Evolutionary conservation across 2,329 filamentous ascomycete genomes (phyloP), one percentile per base, ranked within the genome.

Genomic region (Setomelanomma holmii): DNA sequence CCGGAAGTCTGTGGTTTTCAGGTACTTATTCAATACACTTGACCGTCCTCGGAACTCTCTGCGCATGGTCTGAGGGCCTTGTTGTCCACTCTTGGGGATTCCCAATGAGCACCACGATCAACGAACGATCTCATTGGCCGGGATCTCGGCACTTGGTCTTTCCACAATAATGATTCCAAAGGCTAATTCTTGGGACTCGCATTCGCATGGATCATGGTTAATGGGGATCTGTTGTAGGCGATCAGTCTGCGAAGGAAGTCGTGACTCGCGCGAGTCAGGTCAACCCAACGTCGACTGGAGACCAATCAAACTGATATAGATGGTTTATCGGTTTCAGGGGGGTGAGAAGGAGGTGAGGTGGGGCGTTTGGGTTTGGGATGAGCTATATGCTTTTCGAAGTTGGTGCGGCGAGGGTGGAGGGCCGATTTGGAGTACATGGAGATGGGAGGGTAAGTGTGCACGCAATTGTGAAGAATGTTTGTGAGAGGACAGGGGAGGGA

Each of bases 281-380:
- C 7, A 22, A 7, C 3, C 17, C 8, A 20, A 2, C 11, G 20
- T 23, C 5, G 19, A 22, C 7, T n/a, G 14, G n/a, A 22, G 14
- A 11, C n/a, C 7, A 14, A 17, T 22, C 20, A 21, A 76, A 86
- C 35, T 82, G 62, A 10, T 67, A 67, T 21, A 46, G 60, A 20
- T 78, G 80, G 53, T 82, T 79, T 63, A 62, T 43, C 40, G 40
- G 23, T 27, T 39, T 24, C 56, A 41, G 51, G 49, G 45, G 12
- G 14, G 21, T 5, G 82, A 82, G 58, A 88, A 87, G 63, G 80
- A 76, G 8, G 84, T 85, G 0, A 76, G 84, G 53, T 89, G 27
- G 87, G 56, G 73, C 79, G 50, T 89, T 89, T 64, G 86, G 86
- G 3, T 86, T 85, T 61, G 86, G 86, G 10, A 76, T 83, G 45